A percentile compares a stretch with the other conserved stretches of the same genome.
phyloP scores from a whole-genome alignment of 371 early-diverging fungal genomes.

The Hamiltosporidium tvaerminnensis region DNA sequence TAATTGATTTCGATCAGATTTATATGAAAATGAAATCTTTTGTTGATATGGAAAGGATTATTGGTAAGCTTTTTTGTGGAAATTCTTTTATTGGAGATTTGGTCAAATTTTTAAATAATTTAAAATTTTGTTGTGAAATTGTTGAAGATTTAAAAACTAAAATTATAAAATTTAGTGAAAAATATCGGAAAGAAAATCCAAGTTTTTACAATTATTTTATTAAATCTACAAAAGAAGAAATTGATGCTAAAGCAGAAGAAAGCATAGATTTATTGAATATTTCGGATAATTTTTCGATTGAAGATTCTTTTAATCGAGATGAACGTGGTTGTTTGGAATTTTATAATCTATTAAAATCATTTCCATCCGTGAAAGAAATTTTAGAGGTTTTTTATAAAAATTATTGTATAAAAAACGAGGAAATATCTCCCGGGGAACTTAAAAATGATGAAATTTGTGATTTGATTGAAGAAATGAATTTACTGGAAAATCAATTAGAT shows the following conservation, averaged over 20 bases:
- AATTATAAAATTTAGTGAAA: not conserved
- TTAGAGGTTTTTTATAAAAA: constrained; percentile 1
- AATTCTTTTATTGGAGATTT: constrained; percentile 57
- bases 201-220: no score
- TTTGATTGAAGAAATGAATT: constrained; percentile 54
- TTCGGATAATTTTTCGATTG: no score
- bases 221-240: no score
- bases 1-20: constrained; percentile 34
- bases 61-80: constrained; percentile 70
- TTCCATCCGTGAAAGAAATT: not conserved
- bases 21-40: constrained; percentile 53
- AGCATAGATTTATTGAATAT: no score
- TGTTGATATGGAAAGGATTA: constrained; percentile 75
- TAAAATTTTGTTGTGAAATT: not conserved
- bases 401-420: constrained; percentile 36
- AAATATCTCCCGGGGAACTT: constrained; percentile 60
- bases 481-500: constrained; percentile 58
- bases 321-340: no score
- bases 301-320: no score
- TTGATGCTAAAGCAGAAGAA: no score
- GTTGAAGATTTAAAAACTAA: no score
- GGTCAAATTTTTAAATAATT: constrained; percentile 7
- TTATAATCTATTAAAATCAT: no score
- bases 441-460: constrained; percentile 63
- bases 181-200: not conserved